phyloP scores from a whole-genome alignment of 2,329 filamentous ascomycete species.

The Aspergillus udagawae region DNA sequence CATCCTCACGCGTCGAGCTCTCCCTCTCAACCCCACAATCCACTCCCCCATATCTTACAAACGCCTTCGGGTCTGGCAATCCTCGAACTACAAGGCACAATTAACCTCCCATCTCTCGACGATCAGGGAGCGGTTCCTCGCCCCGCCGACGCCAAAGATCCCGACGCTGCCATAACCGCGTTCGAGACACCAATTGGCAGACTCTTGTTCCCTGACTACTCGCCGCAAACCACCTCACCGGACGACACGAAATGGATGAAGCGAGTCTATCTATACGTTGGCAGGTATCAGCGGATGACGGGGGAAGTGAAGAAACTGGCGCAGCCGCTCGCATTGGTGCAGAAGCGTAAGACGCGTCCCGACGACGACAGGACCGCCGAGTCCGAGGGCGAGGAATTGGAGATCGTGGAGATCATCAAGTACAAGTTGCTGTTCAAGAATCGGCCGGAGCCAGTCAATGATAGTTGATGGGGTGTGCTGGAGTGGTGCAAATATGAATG shows the following conservation, averaged over 20 bases:
- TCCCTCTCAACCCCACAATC: slow-evolving; percentile 38
- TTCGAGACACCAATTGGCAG: slow-evolving; percentile 61
- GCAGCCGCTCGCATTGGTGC: slow-evolving; percentile 74
- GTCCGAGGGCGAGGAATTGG: slow-evolving; percentile 49
- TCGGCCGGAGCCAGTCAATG: slow-evolving; percentile 77
- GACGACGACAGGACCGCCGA: slow-evolving; percentile 16
- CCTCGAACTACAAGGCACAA: slow-evolving; percentile 85
- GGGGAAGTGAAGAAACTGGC: slow-evolving; percentile 86
- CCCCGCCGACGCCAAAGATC: slow-evolving; percentile 5
- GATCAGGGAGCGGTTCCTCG: background rate
- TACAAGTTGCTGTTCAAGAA: slow-evolving; percentile 81
- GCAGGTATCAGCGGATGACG: slow-evolving; percentile 79
- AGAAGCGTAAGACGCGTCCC: slow-evolving; percentile 44
- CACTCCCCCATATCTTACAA: slow-evolving; percentile 77
- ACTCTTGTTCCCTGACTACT: slow-evolving; percentile 74
- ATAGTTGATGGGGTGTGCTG: slow-evolving; percentile 17
- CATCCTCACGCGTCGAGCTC: slow-evolving; percentile 23
- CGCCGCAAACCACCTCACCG: slow-evolving; percentile 43
- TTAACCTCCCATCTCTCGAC: slow-evolving; percentile 63
- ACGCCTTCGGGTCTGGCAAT: slow-evolving; percentile 87
- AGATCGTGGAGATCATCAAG: slow-evolving; percentile 82
- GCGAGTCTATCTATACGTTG: slow-evolving; percentile 80
- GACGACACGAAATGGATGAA: slow-evolving; percentile 79
- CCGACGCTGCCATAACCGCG: slow-evolving; percentile 10
- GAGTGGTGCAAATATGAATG: background rate